Conservation (phyloP, 2,329 filamentous ascomycete genomes). For the Diaporthe longicolla region DNA sequence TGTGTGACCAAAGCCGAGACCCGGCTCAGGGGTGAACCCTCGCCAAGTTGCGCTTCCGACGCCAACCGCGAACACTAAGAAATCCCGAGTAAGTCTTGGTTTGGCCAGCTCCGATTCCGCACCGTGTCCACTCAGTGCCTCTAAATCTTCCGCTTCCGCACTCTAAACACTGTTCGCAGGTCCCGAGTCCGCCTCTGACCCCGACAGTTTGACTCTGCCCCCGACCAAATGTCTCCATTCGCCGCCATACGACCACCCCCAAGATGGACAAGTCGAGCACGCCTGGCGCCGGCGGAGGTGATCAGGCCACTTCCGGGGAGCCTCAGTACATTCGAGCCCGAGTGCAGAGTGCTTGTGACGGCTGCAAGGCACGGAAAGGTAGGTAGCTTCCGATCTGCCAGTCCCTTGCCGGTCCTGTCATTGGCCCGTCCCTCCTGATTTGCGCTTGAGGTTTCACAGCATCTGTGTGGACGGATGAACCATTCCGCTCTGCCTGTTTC, state of each 20-base stretch:
- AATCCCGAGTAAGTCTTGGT: neutral
- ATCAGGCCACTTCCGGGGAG: slow-evolving; percentile 34
- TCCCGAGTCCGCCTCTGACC: slow-evolving; percentile 10
- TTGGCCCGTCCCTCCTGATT: slow-evolving; percentile 44
- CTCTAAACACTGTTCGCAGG: neutral
- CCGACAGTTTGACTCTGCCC: slow-evolving; percentile 22
- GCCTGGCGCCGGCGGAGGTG: slow-evolving; percentile 31
- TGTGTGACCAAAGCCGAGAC: neutral
- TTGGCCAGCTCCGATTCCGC: slow-evolving; percentile 10
- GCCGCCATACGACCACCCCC: slow-evolving; percentile 10
- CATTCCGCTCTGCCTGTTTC: neutral
- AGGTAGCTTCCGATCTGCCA: neutral
- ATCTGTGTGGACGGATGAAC: slow-evolving; percentile 1
- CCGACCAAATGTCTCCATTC: slow-evolving; percentile 32
- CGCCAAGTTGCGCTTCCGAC: neutral
- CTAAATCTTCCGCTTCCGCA: slow-evolving; percentile 30
- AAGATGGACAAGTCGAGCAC: slow-evolving; percentile 33
- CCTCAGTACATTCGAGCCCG: slow-evolving; percentile 52
- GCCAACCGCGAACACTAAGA: neutral
- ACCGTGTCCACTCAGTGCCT: neutral
- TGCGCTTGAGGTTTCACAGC: neutral
- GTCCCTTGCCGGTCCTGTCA: neutral
- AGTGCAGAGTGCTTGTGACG: slow-evolving; percentile 68
- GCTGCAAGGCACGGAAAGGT: slow-evolving; percentile 67
- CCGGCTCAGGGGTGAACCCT: neutral